Conservation (phyloP, 805 yeast species). For the Nakazawaea peltata region DNA sequence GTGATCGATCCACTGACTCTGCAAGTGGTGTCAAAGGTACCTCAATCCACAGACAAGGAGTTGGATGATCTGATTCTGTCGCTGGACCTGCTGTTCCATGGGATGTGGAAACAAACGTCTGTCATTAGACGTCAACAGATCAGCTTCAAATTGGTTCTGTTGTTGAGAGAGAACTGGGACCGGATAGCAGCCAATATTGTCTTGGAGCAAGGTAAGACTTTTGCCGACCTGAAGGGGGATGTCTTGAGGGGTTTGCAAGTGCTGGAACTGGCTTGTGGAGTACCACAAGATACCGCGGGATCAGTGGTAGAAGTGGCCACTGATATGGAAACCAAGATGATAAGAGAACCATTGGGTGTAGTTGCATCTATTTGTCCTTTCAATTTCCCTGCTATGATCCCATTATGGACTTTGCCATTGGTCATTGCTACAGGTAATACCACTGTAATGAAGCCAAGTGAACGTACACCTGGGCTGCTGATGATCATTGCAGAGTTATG, state of each 20-base stretch:
- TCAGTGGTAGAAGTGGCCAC: conserved; percentile 56
- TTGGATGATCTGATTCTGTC: conserved; percentile 56
- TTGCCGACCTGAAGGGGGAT: conserved; percentile 68
- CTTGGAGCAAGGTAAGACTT: conserved; percentile 71
- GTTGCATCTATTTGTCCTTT: conserved; percentile 74
- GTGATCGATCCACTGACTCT: conserved; percentile 74
- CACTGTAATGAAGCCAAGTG: conserved; percentile 61
- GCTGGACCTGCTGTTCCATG: conserved; percentile 55
- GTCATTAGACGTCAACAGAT: conserved; percentile 50
- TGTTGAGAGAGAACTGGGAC: conserved; percentile 60
- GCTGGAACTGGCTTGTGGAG: conserved; percentile 65
- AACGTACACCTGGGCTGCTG: conserved; percentile 78
- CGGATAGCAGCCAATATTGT: conserved; percentile 57
- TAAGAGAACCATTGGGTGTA: conserved; percentile 68
- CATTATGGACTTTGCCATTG: conserved; percentile 59
- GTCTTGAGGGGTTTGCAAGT: conserved; percentile 73
- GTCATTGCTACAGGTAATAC: conserved; percentile 68
- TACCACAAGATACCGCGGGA: conserved; percentile 59
- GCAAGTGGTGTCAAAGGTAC: conserved; percentile 56
- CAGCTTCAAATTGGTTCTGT: conserved; percentile 59
- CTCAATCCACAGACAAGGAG: conserved; percentile 63
- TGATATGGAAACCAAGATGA: conserved; percentile 74
- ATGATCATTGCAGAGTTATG: conserved; percentile 66
- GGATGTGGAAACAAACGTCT: conserved; percentile 44
- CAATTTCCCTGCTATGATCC: conserved; percentile 83